These are phyloP conservation scores for Pythium aquatile DNA, from an alignment of 352 stramenopile species.

Conservation along the genomic window DNA sequence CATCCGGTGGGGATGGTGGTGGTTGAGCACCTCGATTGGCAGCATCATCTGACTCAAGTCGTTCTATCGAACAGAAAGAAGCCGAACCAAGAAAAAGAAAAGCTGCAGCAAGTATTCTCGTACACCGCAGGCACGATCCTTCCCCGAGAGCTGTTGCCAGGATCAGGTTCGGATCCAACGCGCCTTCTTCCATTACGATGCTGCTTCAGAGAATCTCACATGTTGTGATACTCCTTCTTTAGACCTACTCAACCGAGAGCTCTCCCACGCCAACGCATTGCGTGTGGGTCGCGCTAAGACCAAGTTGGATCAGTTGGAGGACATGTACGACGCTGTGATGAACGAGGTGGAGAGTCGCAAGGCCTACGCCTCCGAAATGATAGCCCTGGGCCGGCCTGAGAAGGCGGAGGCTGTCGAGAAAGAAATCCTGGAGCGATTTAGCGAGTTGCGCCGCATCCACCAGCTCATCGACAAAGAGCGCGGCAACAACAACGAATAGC, in stretches of 20 bases:
- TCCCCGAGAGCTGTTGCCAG: conserved; percentile 66
- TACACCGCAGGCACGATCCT: conserved; percentile 68
- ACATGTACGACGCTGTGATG: conserved; percentile 60
- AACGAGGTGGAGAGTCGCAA: conserved; percentile 65
- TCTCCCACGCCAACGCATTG: conserved; percentile 48
- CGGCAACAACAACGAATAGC: conserved; percentile 23
- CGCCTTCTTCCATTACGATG: neutral
- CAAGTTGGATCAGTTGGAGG: conserved; percentile 53
- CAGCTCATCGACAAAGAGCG: conserved; percentile 55
- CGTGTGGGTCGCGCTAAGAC: conserved; percentile 42
- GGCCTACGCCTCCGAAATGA: conserved; percentile 65
- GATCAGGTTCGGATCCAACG: conserved; percentile 36
- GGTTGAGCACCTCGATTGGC: neutral
- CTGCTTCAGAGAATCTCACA: neutral
- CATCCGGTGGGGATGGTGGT: conserved; percentile 38
- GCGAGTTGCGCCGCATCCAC: conserved; percentile 63
- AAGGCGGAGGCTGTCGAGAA: conserved; percentile 45
- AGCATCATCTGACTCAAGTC: neutral
- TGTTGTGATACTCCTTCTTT: neutral
- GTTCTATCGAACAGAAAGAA: conserved; percentile 19
- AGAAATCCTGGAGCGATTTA: conserved; percentile 65
- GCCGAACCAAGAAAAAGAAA: conserved; percentile 81
- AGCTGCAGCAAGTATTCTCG: conserved; percentile 76
- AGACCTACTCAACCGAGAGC: conserved; percentile 66
- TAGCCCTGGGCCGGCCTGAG: conserved; percentile 44